Conservation (phyloP, 2,329 filamentous ascomycete species). For the Arachnomyces sp. region DNA sequence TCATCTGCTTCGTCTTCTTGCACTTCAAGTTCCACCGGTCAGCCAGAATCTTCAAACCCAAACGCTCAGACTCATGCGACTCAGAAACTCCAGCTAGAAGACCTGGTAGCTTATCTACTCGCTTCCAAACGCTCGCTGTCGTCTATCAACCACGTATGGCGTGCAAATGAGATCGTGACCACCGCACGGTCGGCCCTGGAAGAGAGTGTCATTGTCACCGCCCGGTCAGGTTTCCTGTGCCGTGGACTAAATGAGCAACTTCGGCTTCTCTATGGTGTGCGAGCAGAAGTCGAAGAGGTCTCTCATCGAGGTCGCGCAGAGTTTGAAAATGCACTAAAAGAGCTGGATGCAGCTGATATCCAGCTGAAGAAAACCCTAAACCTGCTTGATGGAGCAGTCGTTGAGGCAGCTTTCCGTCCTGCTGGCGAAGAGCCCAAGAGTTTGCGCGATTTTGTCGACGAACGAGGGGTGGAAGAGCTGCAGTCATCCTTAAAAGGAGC, state of each 20-base stretch:
- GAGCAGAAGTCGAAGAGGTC: constrained; percentile 36
- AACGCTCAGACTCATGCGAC: background rate
- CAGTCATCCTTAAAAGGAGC: constrained; percentile 49
- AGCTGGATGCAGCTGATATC: constrained; percentile 53
- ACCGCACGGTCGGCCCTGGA: constrained; percentile 68
- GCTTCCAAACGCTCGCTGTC: constrained; percentile 81
- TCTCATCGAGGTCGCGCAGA: constrained; percentile 36
- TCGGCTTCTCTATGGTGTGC: constrained; percentile 36
- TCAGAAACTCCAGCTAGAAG: constrained; percentile 51
- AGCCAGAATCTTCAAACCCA: too few species aligned
- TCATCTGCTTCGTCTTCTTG: constrained; percentile 20
- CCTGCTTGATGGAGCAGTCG: constrained; percentile 49
- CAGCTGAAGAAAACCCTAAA: constrained; percentile 50
- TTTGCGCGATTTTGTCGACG: constrained; percentile 61
- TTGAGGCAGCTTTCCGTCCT: constrained; percentile 51
- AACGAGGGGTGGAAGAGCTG: constrained; percentile 52
- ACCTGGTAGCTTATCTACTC: constrained; percentile 74
- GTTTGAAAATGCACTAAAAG: constrained; percentile 44
- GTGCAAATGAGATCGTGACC: constrained; percentile 78
- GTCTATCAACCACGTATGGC: constrained; percentile 73
- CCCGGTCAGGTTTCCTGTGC: constrained; percentile 61
- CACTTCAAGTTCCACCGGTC: background rate
- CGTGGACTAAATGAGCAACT: constrained; percentile 49
- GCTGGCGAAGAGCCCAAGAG: constrained; percentile 44
- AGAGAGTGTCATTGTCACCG: constrained; percentile 65